Evolutionary conservation across 768 basidiomycete genomes (phyloP).

Genomic region (Kwoniella shandongensis): DNA sequence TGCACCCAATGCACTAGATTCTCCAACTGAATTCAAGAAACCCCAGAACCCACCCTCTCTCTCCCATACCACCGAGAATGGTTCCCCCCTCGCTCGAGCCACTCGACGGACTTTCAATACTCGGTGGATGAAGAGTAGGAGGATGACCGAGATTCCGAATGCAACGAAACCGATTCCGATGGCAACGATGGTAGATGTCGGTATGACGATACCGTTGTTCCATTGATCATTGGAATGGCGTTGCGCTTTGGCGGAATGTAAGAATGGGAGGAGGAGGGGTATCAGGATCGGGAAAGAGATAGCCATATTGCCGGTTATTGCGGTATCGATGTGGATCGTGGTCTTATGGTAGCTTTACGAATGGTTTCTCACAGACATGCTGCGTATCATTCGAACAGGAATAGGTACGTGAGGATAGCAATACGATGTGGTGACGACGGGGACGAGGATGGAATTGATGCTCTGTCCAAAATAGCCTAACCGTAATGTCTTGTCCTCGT

Average conservation of each 20-base stretch:
- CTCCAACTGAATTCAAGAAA: slow-evolving; percentile 10
- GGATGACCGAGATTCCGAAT: slow-evolving; percentile 3
- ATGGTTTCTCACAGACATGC: too few relatives aligned
- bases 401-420: too few relatives aligned
- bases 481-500: too few relatives aligned
- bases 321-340: too few relatives aligned
- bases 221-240: not conserved
- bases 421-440: too few relatives aligned
- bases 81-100: not conserved
- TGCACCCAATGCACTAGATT: not conserved
- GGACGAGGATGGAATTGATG: too few relatives aligned
- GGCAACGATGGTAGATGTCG: slow-evolving; percentile 17
- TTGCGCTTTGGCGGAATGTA: not conserved
- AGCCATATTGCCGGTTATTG: not conserved
- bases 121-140: slow-evolving; percentile 3
- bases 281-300: not conserved
- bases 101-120: slow-evolving; percentile 4
- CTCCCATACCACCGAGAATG: slow-evolving; percentile 7
- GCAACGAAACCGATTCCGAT: slow-evolving; percentile 27
- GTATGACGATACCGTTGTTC: slow-evolving; percentile 10
- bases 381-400: too few relatives aligned
- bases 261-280: not conserved
- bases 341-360: too few relatives aligned
- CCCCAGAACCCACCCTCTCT: slow-evolving; percentile 25
- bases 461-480: too few relatives aligned